phyloP scores from a whole-genome alignment of 1,284 basidiomycete genomes.

The Marasmius oreades region DNA sequence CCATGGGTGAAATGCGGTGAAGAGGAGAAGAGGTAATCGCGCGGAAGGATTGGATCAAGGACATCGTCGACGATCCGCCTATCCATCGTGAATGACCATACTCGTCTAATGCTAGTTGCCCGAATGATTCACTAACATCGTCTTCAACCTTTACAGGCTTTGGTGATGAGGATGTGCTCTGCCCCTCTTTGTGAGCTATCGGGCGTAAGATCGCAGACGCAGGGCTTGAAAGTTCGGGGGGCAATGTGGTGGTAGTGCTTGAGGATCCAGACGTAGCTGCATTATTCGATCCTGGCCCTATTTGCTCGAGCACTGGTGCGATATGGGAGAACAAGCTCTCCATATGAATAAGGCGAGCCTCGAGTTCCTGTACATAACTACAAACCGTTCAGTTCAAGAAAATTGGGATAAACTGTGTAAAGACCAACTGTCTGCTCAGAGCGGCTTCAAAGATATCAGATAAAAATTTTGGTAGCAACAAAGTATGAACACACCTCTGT shows the following conservation, averaged over 20 bases:
- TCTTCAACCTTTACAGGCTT: slow-evolving; percentile 59
- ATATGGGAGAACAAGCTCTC: slow-evolving; percentile 76
- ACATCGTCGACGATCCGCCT: slow-evolving; percentile 87
- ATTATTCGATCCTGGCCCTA: slow-evolving; percentile 49
- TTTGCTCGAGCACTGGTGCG: slow-evolving; percentile 69
- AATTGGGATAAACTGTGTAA: slow-evolving; percentile 5
- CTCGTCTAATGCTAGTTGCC: slow-evolving; percentile 84
- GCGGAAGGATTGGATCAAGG: slow-evolving; percentile 84
- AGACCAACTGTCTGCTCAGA: slow-evolving; percentile 75
- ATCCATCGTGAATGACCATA: slow-evolving; percentile 91
- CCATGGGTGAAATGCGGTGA: slow-evolving; percentile 77
- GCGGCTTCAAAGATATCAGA: slow-evolving; percentile 42
- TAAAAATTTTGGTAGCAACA: neutral
- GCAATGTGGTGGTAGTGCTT: slow-evolving; percentile 26
- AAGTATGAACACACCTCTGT: slow-evolving; percentile 36
- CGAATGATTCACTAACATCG: slow-evolving; percentile 77
- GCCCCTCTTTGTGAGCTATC: slow-evolving; percentile 36
- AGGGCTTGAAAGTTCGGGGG: slow-evolving; percentile 24
- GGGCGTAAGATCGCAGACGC: slow-evolving; percentile 38
- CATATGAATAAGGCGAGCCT: slow-evolving; percentile 80
- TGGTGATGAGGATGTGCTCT: slow-evolving; percentile 22
- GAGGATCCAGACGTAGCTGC: slow-evolving; percentile 27
- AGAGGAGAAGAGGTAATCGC: slow-evolving; percentile 69
- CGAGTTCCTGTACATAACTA: slow-evolving; percentile 85
- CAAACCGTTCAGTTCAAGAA: slow-evolving; percentile 13